These are phyloP conservation scores for Harrya chromipes DNA, from an alignment of 768 basidiomycete genomes.

Conservation along the genomic window DNA sequence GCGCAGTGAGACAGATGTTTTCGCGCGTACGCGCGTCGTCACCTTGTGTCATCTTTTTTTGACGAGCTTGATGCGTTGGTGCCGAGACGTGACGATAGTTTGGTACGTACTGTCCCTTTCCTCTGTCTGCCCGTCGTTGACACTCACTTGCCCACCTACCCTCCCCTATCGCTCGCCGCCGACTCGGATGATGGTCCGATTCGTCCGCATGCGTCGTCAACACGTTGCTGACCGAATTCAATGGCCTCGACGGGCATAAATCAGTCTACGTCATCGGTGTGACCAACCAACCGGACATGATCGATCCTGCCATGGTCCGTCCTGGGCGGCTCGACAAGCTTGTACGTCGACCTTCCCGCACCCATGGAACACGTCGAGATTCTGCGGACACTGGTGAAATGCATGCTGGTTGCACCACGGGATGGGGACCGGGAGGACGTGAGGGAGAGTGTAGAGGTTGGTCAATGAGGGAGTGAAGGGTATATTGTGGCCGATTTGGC, in stretches of 20 bases:
- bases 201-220: constrained; percentile 74
- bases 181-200: constrained; percentile 53
- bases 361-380: constrained; percentile 14
- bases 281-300: too few relatives aligned
- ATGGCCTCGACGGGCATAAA: constrained; percentile 23
- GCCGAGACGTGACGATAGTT: constrained; percentile 82
- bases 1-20: constrained; percentile 93
- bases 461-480: constrained; percentile 66
- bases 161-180: not conserved
- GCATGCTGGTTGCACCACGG: constrained; percentile 50
- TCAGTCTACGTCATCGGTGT: constrained; percentile 24
- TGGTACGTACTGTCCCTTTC: constrained; percentile 49
- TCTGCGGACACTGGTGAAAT: too few relatives aligned
- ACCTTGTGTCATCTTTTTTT: constrained; percentile 94
- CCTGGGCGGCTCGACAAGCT: constrained; percentile 43
- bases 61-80: constrained; percentile 94
- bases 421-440: constrained; percentile 7
- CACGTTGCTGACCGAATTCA: too few relatives aligned
- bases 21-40: constrained; percentile 89
- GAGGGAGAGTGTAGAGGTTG: constrained; percentile 38
- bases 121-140: not conserved
- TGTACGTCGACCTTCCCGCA: constrained; percentile 87
- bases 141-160: too few relatives aligned
- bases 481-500: constrained; percentile 93
- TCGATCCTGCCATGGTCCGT: constrained; percentile 26